Conservation (phyloP, 1,284 basidiomycete genomes). For the Trametes sp. region DNA sequence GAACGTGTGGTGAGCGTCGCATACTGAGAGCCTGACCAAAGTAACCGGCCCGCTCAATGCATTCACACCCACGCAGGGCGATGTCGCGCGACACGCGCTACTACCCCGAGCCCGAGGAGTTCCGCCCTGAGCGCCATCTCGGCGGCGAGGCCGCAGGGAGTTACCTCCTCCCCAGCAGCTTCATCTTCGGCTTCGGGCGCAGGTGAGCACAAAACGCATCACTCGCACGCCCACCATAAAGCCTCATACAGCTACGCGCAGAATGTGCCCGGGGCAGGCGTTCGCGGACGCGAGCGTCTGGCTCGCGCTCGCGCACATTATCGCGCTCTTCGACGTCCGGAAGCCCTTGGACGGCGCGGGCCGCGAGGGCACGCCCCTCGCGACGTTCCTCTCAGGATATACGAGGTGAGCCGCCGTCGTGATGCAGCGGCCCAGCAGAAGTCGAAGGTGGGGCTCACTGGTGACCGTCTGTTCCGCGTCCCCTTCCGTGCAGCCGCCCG, state of each 20-base stretch:
- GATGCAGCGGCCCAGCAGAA: background rate
- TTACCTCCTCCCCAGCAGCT: slow-evolving; percentile 4
- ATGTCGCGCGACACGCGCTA: background rate
- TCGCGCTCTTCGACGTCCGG: slow-evolving; percentile 34
- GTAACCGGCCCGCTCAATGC: too few relatives aligned
- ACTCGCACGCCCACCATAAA: background rate
- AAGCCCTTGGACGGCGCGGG: slow-evolving; percentile 31
- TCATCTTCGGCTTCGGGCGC: background rate
- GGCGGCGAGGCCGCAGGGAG: background rate
- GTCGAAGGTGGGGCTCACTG: background rate
- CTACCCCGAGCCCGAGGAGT: slow-evolving; percentile 1
- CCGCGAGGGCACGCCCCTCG: slow-evolving; percentile 28
- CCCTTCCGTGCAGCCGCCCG: background rate
- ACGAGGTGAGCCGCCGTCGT: slow-evolving; percentile 31
- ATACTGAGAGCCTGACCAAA: too few relatives aligned
- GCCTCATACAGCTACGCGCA: background rate
- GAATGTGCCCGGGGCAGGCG: slow-evolving; percentile 37
- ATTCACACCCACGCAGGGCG: background rate
- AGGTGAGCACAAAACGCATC: too few relatives aligned
- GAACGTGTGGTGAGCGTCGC: slow-evolving; percentile 53
- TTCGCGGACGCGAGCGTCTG: slow-evolving; percentile 38
- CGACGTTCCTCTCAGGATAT: slow-evolving; percentile 33
- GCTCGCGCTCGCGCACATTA: slow-evolving; percentile 33
- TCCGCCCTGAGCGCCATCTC: slow-evolving; percentile 1
- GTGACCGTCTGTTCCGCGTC: too few relatives aligned